Conservation (phyloP, 495 filamentous ascomycete genomes). For the Penicillium verhagenii region DNA sequence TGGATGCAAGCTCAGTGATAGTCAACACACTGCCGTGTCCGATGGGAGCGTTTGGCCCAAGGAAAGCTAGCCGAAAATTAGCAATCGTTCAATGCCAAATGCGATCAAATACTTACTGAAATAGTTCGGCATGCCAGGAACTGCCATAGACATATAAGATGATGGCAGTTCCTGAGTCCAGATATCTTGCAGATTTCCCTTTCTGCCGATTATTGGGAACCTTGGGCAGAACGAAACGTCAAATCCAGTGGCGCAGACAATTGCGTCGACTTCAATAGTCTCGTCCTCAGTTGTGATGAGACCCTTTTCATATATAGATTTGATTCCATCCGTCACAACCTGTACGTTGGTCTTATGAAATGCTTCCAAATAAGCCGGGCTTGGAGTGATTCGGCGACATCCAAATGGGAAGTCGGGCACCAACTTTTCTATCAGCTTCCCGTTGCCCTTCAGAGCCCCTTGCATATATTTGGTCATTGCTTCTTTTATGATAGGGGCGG, state of each 20-base stretch:
- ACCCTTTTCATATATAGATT: slow-evolving; percentile 47
- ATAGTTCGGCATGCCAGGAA: slow-evolving; percentile 15
- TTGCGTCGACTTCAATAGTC: slow-evolving; percentile 40
- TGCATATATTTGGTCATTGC: too few relatives aligned
- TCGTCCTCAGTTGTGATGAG: slow-evolving; percentile 28
- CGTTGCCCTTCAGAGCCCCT: too few relatives aligned
- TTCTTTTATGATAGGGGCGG: too few relatives aligned
- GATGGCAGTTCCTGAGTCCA: slow-evolving; percentile 21
- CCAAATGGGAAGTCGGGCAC: background rate
- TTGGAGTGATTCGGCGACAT: background rate
- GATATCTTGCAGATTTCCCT: slow-evolving; percentile 26
- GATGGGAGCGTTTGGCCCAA: background rate
- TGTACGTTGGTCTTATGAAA: slow-evolving; percentile 40
- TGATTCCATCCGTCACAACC: slow-evolving; percentile 45
- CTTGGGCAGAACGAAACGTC: slow-evolving; percentile 36
- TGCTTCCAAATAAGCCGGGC: background rate
- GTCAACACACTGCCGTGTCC: background rate
- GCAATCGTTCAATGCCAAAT: too few relatives aligned
- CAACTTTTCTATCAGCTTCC: too few relatives aligned
- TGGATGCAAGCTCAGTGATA: background rate
- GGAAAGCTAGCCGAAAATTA: too few relatives aligned
- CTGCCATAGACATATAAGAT: slow-evolving; percentile 40
- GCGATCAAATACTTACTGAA: too few relatives aligned
- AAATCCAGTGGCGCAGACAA: slow-evolving; percentile 52
- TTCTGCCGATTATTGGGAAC: slow-evolving; percentile 32